Percentiles rank a stretch among this genome's conserved stretches.
These are phyloP conservation scores for Jacaranda copaia DNA, from an alignment of 257 asterid species.

Conservation along the genomic window DNA sequence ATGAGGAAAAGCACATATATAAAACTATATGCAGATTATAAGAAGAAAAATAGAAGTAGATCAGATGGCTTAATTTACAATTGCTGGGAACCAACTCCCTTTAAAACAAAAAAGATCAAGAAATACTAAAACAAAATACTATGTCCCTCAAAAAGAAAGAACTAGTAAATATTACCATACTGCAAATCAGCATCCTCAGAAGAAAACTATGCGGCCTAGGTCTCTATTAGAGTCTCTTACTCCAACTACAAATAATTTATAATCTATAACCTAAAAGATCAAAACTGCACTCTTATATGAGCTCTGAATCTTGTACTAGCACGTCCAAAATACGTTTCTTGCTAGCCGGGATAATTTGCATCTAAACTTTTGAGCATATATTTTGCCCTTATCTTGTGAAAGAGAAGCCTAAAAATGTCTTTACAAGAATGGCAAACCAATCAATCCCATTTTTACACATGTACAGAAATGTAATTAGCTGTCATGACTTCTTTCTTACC, in stretches of 20 bases:
- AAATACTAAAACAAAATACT: constrained; percentile 25
- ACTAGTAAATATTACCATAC: constrained; percentile 32
- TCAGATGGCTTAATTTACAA: constrained; percentile 24
- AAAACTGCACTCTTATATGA: constrained; percentile 59
- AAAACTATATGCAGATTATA: neutral
- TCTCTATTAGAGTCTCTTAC: constrained; percentile 43
- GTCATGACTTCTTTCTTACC: constrained; percentile 48
- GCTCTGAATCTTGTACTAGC: constrained; percentile 49
- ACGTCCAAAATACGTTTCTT: constrained; percentile 44
- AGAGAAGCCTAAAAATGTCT: constrained; percentile 46
- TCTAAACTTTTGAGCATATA: too few species aligned
- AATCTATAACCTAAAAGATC: constrained; percentile 49
- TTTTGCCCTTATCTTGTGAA: constrained; percentile 53
- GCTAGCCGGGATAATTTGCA: neutral
- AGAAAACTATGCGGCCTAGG: constrained; percentile 42
- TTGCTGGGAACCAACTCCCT: constrained; percentile 28
- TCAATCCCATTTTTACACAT: constrained; percentile 65
- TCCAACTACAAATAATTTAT: constrained; percentile 42
- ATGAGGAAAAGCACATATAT: too few species aligned
- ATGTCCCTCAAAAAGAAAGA: constrained; percentile 33
- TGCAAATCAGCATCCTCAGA: constrained; percentile 40
- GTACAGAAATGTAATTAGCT: constrained; percentile 58
- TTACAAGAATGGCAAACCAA: constrained; percentile 46
- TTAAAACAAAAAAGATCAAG: constrained; percentile 27
- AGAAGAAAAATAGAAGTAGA: neutral